Evolutionary conservation across 164 flowering plant genomes (phyloP).

Genomic region (Vitis riparia): DNA sequence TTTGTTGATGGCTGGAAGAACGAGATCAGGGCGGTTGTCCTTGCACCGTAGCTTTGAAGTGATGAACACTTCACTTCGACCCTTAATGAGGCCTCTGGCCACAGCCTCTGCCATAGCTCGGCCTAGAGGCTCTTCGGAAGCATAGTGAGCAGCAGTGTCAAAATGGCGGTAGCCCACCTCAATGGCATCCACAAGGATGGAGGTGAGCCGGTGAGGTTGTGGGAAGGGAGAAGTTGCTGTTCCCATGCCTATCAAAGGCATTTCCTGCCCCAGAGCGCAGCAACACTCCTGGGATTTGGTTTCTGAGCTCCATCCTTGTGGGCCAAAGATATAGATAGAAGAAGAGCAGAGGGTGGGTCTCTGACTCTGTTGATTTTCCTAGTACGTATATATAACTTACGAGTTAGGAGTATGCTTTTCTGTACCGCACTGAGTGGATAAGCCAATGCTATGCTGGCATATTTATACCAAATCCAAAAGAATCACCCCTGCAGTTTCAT

Average conservation of each 20-base stretch:
- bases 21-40: conserved; percentile 24
- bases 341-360: too few relatives aligned
- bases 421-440: too few relatives aligned
- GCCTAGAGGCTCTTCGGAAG: background rate
- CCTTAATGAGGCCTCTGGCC: conserved; percentile 24
- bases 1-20: conserved; percentile 29
- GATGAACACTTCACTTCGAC: conserved; percentile 32
- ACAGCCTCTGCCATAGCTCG: background rate
- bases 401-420: too few relatives aligned
- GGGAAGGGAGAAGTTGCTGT: background rate
- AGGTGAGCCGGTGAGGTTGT: background rate
- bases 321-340: too few relatives aligned
- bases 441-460: too few relatives aligned
- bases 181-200: background rate
- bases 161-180: conserved; percentile 1
- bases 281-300: background rate
- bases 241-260: background rate
- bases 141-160: background rate
- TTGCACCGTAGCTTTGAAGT: conserved; percentile 44
- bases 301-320: too few relatives aligned
- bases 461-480: too few relatives aligned
- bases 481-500: too few relatives aligned
- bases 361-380: too few relatives aligned
- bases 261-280: background rate
- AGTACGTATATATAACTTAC: too few relatives aligned